Evolutionary conservation across 108 stramenopile species (phyloP), one percentile per base, ranked within the genome.

Genomic region (Licmophora abbreviata): DNA sequence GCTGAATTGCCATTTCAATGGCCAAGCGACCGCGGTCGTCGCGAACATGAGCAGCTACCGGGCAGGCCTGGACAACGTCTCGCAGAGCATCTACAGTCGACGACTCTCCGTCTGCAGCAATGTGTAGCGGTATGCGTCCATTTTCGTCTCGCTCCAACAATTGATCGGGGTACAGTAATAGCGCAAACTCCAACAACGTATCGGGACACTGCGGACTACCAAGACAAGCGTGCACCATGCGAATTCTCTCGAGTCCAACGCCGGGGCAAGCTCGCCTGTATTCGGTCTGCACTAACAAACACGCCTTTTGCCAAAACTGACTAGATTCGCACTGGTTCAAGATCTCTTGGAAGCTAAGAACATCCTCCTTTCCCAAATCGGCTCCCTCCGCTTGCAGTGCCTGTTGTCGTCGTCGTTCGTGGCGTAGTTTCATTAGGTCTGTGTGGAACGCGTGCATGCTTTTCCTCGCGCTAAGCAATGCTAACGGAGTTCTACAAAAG

Each of bases 221-320:
- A 21, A 54, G 48, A 43, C 58, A 57, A 4, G 69, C 69, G 28
- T 65, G 48, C 29, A 64, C 31, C 12, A 65, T 41, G 14, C 21
- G 36, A 29, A 32, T 18, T n/a, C n/a, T n/a, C 4, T 18, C 11
- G 12, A 27, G 11, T 9, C 2, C 54, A 3, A 29, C n/a, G 22
- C 28, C 23, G 23, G 7, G 10, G 10, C 46, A 29, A 29, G 32
- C 12, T 15, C 8, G 26, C 36, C 21, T 40, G 54, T 56, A 62
- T 52, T 64, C 67, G n/a, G 58, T 59, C 44, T 56, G 23, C 25
- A 59, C 30, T 36, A 74, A 40, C 21, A 64, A 20, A 4, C 28
- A 11, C 10, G 57, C 58, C 36, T 64, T 68, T 33, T 54, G 38
- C 73, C 73, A 74, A 50, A 64, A 61, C 43, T 35, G 15, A n/a